phyloP scores from a whole-genome alignment of 371 early-diverging fungal species.

The Rhizomucor pusillus region DNA sequence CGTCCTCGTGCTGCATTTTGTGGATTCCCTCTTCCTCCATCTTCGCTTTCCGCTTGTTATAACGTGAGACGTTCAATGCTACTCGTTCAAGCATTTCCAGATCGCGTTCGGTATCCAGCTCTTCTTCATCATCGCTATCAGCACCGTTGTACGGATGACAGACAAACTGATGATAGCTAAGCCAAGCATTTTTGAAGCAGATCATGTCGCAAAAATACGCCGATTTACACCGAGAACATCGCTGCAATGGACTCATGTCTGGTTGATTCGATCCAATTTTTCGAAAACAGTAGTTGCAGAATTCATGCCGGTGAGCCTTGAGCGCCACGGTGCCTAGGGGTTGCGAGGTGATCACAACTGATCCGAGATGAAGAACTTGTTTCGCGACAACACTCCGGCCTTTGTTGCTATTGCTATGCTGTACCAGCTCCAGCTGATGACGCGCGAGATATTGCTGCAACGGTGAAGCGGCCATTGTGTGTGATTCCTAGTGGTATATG shows the following conservation, averaged over 20 bases:
- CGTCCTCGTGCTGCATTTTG: background rate
- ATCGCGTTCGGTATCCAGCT: constrained; percentile 24
- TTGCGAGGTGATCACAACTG: constrained; percentile 38
- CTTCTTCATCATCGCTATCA: constrained; percentile 10
- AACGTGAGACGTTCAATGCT: constrained; percentile 30
- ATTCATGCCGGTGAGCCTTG: constrained; percentile 26
- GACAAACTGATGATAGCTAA: constrained; percentile 45
- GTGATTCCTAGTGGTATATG: too few species aligned
- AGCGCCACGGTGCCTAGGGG: constrained; percentile 40
- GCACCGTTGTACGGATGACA: constrained; percentile 11
- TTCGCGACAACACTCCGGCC: constrained; percentile 27
- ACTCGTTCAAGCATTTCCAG: constrained; percentile 45
- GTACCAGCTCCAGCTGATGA: constrained; percentile 11
- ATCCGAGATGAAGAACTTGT: constrained; percentile 20
- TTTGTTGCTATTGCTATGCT: constrained; percentile 19
- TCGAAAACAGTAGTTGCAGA: constrained; percentile 46
- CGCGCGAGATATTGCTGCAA: constrained; percentile 11
- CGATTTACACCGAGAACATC: constrained; percentile 47
- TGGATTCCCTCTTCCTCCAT: constrained; percentile 1
- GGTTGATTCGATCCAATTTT: constrained; percentile 17
- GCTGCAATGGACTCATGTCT: constrained; percentile 22
- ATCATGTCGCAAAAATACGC: constrained; percentile 45
- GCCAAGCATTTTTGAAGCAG: constrained; percentile 50
- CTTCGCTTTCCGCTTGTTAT: constrained; percentile 17
- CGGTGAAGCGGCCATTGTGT: background rate